phyloP scores from a whole-genome alignment of 768 basidiomycete genomes.

The Albatrellus ellisii region DNA sequence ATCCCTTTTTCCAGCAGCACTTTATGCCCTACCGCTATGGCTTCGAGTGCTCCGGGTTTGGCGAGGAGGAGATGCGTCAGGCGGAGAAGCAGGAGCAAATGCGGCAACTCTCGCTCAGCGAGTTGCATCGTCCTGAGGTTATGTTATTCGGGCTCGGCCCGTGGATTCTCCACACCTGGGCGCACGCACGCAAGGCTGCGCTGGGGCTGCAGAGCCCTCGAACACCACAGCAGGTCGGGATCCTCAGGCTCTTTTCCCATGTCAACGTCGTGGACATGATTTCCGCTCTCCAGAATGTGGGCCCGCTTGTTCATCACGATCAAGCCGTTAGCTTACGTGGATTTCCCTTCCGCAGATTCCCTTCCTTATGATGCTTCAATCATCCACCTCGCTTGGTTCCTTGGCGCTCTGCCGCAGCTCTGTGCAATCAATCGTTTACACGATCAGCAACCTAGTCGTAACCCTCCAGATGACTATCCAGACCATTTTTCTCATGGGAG shows the following conservation, averaged over 20 bases:
- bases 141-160: constrained; percentile 72
- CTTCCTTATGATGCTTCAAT: constrained; percentile 56
- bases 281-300: constrained; percentile 56
- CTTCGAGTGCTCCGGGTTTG: constrained; percentile 32
- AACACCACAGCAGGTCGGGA: constrained; percentile 9
- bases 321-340: not conserved
- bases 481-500: constrained; percentile 75
- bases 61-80: constrained; percentile 44
- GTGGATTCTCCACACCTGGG: constrained; percentile 78
- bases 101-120: constrained; percentile 64
- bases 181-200: constrained; percentile 44
- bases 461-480: constrained; percentile 71
- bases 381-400: constrained; percentile 68
- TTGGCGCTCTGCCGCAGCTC: constrained; percentile 71
- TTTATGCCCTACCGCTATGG: constrained; percentile 31
- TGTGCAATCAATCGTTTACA: constrained; percentile 56
- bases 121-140: constrained; percentile 67
- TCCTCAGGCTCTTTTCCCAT: constrained; percentile 30
- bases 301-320: constrained; percentile 15
- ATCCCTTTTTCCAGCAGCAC: constrained; percentile 51
- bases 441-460: constrained; percentile 46
- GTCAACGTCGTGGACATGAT: constrained; percentile 53
- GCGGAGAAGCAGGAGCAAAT: constrained; percentile 64
- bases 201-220: constrained; percentile 39
- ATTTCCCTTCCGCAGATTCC: constrained; percentile 41